These are phyloP conservation scores for Lepidium aucheri DNA, from an alignment of 345 rosid genomes.

Conservation along the genomic window DNA sequence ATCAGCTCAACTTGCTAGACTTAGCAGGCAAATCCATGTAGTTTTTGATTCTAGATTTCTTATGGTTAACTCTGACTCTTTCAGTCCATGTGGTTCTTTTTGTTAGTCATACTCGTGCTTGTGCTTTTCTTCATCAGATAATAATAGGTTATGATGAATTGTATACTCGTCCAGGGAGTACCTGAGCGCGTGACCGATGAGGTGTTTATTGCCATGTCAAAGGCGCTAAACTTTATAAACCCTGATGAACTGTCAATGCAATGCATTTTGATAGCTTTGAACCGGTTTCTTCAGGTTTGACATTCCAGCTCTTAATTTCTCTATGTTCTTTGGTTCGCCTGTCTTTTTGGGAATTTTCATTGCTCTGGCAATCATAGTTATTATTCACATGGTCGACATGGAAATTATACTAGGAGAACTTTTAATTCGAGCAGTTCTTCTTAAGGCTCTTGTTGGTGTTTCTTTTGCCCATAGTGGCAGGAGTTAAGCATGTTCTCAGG, in stretches of 20 bases:
- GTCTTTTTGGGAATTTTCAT: neutral
- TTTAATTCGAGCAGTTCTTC: neutral
- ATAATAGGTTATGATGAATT: neutral
- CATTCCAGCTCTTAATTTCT: neutral
- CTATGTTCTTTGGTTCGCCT: neutral
- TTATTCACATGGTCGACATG: neutral
- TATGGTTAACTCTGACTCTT: neutral
- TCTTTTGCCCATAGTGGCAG: neutral
- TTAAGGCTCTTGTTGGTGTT: neutral
- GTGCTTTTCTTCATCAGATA: neutral
- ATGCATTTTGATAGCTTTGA: constrained; percentile 82
- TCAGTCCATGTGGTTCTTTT: neutral
- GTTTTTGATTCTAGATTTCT: neutral
- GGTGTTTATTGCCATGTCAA: constrained; percentile 97
- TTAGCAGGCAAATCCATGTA: neutral
- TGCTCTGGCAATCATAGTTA: neutral
- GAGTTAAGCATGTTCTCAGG: neutral
- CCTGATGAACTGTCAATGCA: constrained; percentile 98
- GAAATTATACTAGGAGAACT: neutral
- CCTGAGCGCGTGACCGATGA: constrained; percentile 91
- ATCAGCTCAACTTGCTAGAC: neutral
- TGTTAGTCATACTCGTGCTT: neutral
- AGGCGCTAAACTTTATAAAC: constrained; percentile 90
- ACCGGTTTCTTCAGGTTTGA: constrained; percentile 88
- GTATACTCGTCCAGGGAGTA: constrained; percentile 40